Base-by-base conservation (phyloP, 2,329 filamentous ascomycete species). In the Fusarium buharicum region DNA sequence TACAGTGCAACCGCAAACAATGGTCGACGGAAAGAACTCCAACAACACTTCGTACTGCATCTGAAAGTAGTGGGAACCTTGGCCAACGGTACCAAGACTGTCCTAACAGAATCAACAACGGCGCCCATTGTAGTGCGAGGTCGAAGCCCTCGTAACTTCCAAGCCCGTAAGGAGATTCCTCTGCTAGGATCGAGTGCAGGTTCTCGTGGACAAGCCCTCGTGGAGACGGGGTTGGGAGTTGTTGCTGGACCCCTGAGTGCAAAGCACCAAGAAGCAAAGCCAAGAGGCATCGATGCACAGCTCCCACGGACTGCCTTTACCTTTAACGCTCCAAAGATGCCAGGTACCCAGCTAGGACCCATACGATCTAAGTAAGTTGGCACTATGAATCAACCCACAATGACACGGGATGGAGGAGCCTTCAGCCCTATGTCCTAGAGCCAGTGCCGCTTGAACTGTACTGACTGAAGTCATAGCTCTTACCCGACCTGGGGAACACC, bases 91-190 rank as follows among this genome's bases (percentile, higher is more conserved):
- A 84, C 84, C 30, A 96, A 93, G 75, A 84, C 92, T 30, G 84
- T 92, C 8, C 83, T 97, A 47, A 90, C 90, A 47, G 93, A 97
- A 76, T 88, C 92, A 14, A 89, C 89, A 27, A 97, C 94, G 1
- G 90, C 92, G 1, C 92, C 94, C 3, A 94, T 98, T 68, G 96
- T 98, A 50, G 94, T 98, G 27, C 90, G 94, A 59, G 94, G 94
- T 31, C 86, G 94, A 69, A 97, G 93, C 75, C 94, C 94, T 4
- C 86, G 94, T 33, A 98, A 98, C 76, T 98, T 98, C 75, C 93
- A 96, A 75, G 90, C 93, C 10, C 85, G 94, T 48, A 97, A 97
- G 75, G 94, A 98, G 75, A 90, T 97, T 59, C 93, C 94, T 3
- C 83, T 98, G 41, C 85, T 92, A 50, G 91, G 91, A 16, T 87